Evolutionary conservation across 495 filamentous ascomycete genomes (phyloP).

Genomic region (Aspergillus asperescens): DNA sequence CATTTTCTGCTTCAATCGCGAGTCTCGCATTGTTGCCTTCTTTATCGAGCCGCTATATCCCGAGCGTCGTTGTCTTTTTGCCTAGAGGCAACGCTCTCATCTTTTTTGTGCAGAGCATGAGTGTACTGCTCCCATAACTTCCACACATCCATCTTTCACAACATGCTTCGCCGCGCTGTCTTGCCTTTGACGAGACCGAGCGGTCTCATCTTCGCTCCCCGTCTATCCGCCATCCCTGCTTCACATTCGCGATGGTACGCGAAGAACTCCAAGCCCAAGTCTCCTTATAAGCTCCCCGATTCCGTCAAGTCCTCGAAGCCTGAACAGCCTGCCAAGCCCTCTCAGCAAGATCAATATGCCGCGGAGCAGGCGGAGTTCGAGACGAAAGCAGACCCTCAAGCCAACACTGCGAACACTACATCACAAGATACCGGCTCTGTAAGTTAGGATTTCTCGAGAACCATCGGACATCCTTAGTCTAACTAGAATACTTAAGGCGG

Average conservation of each 20-base stretch:
- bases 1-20: neutral
- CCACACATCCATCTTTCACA: conserved; percentile 13
- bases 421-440: conserved; percentile 24
- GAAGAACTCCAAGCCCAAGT: conserved; percentile 42
- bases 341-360: conserved; percentile 31
- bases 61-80: neutral
- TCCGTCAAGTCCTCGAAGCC: conserved; percentile 27
- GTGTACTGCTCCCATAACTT: conserved; percentile 19
- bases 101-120: conserved; percentile 23
- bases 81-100: neutral
- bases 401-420: conserved; percentile 35
- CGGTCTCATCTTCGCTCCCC: conserved; percentile 34
- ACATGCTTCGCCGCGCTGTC: conserved; percentile 45
- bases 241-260: conserved; percentile 43
- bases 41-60: neutral
- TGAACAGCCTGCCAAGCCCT: conserved; percentile 22
- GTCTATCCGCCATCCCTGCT: conserved; percentile 30
- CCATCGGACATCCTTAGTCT: conserved; percentile 3
- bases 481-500: conserved; percentile 20
- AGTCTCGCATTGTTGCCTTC: neutral
- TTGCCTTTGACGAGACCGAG: conserved; percentile 44
- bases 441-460: conserved; percentile 16
- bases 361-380: conserved; percentile 43
- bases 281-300: conserved; percentile 42
- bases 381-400: conserved; percentile 34